phyloP scores from a whole-genome alignment of 495 filamentous ascomycete genomes.

The Trichocladium antarcticum region DNA sequence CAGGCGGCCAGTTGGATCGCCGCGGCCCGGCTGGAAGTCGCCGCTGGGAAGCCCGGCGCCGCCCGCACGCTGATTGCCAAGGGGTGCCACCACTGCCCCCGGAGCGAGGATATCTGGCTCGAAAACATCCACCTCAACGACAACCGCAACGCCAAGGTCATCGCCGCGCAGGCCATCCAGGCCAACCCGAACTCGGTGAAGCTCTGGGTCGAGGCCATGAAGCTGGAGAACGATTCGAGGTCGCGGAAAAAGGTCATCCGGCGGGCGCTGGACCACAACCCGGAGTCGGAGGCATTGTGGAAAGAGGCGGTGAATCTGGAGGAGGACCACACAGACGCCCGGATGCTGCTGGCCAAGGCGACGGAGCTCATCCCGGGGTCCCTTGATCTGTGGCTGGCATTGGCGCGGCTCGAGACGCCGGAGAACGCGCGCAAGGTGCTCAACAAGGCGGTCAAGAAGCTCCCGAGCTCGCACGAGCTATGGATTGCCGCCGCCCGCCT shows the following conservation, averaged over 20 bases:
- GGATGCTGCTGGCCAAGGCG: conserved; percentile 79
- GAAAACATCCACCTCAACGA: conserved; percentile 90
- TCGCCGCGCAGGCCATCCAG: conserved; percentile 88
- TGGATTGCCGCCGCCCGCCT: conserved; percentile 92
- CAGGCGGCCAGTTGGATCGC: conserved; percentile 97
- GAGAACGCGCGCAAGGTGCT: conserved; percentile 89
- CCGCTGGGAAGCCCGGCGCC: conserved; percentile 79
- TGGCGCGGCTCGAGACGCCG: conserved; percentile 77
- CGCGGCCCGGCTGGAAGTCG: conserved; percentile 79
- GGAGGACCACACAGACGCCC: conserved; percentile 75
- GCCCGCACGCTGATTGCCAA: conserved; percentile 74
- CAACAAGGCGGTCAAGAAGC: conserved; percentile 87
- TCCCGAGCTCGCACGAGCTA: conserved; percentile 82
- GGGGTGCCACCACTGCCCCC: conserved; percentile 82
- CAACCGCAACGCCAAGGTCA: conserved; percentile 83
- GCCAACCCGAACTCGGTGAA: conserved; percentile 78
- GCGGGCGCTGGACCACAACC: conserved; percentile 79
- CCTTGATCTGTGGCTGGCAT: conserved; percentile 87
- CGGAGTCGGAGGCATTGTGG: conserved; percentile 87
- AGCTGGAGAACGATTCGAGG: conserved; percentile 65
- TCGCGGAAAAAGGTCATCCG: conserved; percentile 85
- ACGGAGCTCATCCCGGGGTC: conserved; percentile 88
- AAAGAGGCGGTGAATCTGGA: conserved; percentile 96
- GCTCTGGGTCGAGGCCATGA: conserved; percentile 92
- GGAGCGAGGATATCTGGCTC: conserved; percentile 90